These are phyloP conservation scores for Aureobasidium sp. DNA, from an alignment of 2,329 filamentous ascomycete genomes.

Conservation along the genomic window DNA sequence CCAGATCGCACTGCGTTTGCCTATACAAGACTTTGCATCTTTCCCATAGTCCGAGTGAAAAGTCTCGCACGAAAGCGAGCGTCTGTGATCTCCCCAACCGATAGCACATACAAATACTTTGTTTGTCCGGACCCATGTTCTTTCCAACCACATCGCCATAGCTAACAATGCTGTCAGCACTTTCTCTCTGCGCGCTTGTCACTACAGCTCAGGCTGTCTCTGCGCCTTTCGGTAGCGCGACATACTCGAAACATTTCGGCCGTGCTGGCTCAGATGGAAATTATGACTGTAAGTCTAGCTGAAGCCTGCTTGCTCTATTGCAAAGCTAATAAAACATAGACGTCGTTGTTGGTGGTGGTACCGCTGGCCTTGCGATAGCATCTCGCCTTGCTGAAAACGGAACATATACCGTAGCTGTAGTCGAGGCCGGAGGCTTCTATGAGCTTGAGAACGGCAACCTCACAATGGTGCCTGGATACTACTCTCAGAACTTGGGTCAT, in stretches of 20 bases:
- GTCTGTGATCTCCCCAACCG: neutral
- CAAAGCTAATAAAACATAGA: slow-evolving; percentile 1
- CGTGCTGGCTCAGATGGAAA: neutral
- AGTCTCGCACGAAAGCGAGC: too few relatives aligned
- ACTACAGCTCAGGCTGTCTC: neutral
- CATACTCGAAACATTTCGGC: slow-evolving; percentile 3
- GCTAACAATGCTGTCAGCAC: neutral
- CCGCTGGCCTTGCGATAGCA: slow-evolving; percentile 20
- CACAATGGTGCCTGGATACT: slow-evolving; percentile 4
- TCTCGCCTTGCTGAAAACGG: slow-evolving; percentile 20
- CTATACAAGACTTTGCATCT: neutral
- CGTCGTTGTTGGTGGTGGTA: slow-evolving; percentile 21
- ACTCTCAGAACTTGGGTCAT: neutral
- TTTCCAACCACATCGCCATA: neutral
- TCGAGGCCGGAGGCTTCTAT: slow-evolving; percentile 24
- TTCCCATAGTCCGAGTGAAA: too few relatives aligned
- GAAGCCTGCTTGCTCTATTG: neutral
- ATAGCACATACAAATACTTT: neutral
- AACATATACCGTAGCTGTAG: slow-evolving; percentile 20
- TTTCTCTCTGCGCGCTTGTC: neutral
- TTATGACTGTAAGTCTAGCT: neutral
- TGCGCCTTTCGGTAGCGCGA: neutral
- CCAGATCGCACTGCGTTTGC: neutral
- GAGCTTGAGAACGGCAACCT: slow-evolving; percentile 16
- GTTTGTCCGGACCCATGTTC: neutral